Base-by-base conservation (phyloP, 2,329 filamentous ascomycete genomes). In the Juglanconis juglandina region DNA sequence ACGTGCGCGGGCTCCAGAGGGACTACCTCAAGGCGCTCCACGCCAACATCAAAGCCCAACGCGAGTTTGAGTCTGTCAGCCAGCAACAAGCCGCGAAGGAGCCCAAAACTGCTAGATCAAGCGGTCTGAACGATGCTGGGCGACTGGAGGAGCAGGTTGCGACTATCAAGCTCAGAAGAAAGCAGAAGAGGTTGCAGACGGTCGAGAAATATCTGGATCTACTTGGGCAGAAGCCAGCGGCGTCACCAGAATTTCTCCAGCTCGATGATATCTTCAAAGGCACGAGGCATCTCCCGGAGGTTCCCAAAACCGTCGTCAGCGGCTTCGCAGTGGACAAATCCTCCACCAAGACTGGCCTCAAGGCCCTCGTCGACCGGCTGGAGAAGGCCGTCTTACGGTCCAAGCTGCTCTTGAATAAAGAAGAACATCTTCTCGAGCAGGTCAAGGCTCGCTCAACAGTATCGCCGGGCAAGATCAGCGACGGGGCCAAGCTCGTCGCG, bases 371-470 rank as follows among this genome's bases (percentile, higher is more conserved):
- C 46, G 75, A 78, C 35, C 76, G 78, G 34, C 71, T 89, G 5
- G 84, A 87, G 65, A 86, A 83, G 67, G 80, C 81, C 0, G 80
- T 86, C 3, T 70, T 89, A 37, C 79, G 81, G 39, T 79, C 85
- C 17, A 87, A 86, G 65, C 70, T 87, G 17, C 73, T 81, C 6
- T 75, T 86, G 0, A 78, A 79, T 63, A 79, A 77, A 53, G 85
- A 88, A 67, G 81, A 87, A 67, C 79, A 80, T 53, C 72, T 82
- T 1, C 76, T 87, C 17, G 75, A 78, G 1, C 79, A 80, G 44
- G 75, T 81, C 24, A 79, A 75, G 62, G 69, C 74, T 53, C 71
- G 71, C 47, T 71, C 72, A 5, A 71, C 75, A 17, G 67, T 70
- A 47, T 70, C 73, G 8, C 73, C 75, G 1, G 72, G 73, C 46